These are phyloP conservation scores for Umbilicaria muhlenbergii DNA, from an alignment of 495 filamentous ascomycete genomes.

Conservation along the genomic window DNA sequence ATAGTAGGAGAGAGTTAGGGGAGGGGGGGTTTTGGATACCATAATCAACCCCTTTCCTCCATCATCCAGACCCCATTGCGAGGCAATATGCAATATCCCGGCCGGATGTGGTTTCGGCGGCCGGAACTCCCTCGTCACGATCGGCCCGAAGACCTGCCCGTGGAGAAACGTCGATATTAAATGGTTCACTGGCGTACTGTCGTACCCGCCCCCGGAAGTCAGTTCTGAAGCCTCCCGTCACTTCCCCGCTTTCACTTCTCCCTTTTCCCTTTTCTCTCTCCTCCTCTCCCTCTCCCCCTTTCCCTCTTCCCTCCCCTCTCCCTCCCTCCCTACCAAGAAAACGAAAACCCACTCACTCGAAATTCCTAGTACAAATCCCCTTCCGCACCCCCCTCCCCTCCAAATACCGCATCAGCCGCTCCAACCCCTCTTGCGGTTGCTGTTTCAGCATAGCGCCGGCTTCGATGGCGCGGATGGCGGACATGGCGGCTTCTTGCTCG, in stretches of 20 bases:
- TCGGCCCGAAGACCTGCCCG: conserved; percentile 52
- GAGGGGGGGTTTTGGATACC: conserved; percentile 19
- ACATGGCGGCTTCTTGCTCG: conserved; percentile 47
- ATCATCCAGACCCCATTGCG: conserved; percentile 49
- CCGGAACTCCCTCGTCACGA: conserved; percentile 71
- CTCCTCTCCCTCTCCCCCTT: neutral
- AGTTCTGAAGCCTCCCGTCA: too few species aligned
- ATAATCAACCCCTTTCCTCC: conserved; percentile 36
- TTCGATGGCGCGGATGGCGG: conserved; percentile 64
- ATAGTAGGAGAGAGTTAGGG: too few species aligned
- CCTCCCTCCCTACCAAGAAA: neutral
- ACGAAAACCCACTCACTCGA: conserved; percentile 38
- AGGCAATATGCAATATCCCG: conserved; percentile 71
- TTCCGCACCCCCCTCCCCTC: conserved; percentile 48
- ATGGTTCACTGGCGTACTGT: conserved; percentile 46
- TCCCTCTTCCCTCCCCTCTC: neutral
- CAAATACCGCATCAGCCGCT: conserved; percentile 62
- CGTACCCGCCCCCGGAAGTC: neutral
- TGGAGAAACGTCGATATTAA: conserved; percentile 61
- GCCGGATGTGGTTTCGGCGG: conserved; percentile 83
- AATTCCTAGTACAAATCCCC: conserved; percentile 89
- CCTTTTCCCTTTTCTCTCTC: too few species aligned
- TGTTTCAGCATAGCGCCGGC: conserved; percentile 62
- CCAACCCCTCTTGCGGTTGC: conserved; percentile 63
- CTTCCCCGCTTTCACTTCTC: neutral